These are phyloP conservation scores for Plasmodium fragile DNA, from an alignment of 169 alveolate species.

Conservation along the genomic window DNA sequence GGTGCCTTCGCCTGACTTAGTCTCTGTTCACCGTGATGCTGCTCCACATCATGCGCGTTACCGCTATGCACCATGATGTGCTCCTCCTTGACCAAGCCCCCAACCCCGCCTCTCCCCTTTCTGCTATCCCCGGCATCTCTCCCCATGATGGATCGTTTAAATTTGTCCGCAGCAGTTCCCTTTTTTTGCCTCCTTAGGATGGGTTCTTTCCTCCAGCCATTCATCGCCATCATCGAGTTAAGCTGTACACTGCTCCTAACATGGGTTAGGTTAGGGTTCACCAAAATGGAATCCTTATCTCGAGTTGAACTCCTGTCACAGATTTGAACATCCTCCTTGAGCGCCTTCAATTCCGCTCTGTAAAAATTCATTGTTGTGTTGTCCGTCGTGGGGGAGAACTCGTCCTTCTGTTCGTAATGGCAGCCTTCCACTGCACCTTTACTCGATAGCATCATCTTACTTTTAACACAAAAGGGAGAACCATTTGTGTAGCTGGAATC, in stretches of 20 bases:
- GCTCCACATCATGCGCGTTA: background rate
- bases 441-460: background rate
- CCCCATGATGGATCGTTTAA: background rate
- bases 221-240: background rate
- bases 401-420: background rate
- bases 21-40: background rate
- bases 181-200: background rate
- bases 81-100: background rate
- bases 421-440: background rate
- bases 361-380: slow-evolving; percentile 21
- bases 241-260: background rate
- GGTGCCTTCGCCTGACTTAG: background rate
- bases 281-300: background rate
- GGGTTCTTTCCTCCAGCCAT: slow-evolving; percentile 2
- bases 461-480: background rate
- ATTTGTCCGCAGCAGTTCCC: background rate
- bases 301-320: background rate
- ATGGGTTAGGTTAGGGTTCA: background rate
- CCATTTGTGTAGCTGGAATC: background rate
- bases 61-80: background rate
- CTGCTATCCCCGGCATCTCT: background rate
- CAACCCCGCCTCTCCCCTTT: background rate
- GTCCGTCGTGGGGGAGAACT: background rate
- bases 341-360: background rate
- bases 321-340: background rate